Evolutionary conservation across 257 asterid species (phyloP), one percentile per base, ranked within the genome.

Genomic region (Nicotiana tabacum): DNA sequence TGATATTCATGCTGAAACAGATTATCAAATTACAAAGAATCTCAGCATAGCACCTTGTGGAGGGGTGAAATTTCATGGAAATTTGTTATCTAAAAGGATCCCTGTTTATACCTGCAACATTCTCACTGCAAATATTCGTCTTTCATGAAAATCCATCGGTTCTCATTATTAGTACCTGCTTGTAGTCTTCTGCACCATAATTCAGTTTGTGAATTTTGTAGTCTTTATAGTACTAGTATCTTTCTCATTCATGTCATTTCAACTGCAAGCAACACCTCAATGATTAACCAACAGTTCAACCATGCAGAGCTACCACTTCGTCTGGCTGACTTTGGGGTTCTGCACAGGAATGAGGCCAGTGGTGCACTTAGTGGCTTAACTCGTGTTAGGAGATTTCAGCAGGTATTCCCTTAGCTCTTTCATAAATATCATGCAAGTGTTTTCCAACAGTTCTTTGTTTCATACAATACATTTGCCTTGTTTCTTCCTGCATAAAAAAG

Each of bases 341-440:
- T 94, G 90, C 99, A 94, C 86, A 93, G 99, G 77, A 96, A 96
- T 84, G 99, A 96, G 87, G 97, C 97, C 83, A 96, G 98, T 84
- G 99, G 99, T 78, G 99, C 99, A 83, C 98, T 96, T 85, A 93
- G 98, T 53, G 99, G 98, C 61, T 85, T 96, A 87, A 96, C 97
- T 30, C 99, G 99, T 80, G 98, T 96, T 53, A 93, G 99, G 90
- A 89, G 99, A 87, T 96, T 94, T 84, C 99, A 93, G 91, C 99
- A 96, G 99, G 99, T 96, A 90, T 77, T 60, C 46, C 51, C 61
- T 27, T 27, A 24, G 37, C 16, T 64, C 76, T 18, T 46, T 33
- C 27, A 27, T 64, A 30, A 39, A 67, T 43, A 53, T 9, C 77
- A 27, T 10, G 76, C 53, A 32, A 18, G 74, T 3, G n/a, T 57